These are phyloP conservation scores for Calcarisporium arbuscula DNA, from an alignment of 2,329 filamentous ascomycete genomes.

Conservation along the genomic window DNA sequence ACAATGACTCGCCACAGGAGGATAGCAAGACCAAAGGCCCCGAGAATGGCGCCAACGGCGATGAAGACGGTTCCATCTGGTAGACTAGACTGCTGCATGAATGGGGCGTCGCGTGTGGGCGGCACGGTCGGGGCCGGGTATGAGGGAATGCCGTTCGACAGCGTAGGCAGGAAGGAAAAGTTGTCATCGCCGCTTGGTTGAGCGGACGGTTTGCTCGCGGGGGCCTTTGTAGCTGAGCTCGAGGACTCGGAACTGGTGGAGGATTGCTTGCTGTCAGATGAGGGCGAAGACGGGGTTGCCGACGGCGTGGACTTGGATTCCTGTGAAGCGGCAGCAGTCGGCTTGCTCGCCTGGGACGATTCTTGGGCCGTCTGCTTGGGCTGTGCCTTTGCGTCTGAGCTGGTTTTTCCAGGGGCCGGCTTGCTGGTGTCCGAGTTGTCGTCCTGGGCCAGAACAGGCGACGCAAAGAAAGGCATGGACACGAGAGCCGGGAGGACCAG, in stretches of 20 bases:
- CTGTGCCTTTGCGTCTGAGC: conserved; percentile 6
- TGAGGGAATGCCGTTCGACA: conserved; percentile 40
- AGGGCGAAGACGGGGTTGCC: too few species aligned
- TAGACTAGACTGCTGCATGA: conserved; percentile 78
- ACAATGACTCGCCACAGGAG: conserved; percentile 83
- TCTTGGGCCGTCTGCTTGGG: too few species aligned
- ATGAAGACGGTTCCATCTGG: conserved; percentile 97
- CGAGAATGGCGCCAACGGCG: conserved; percentile 80
- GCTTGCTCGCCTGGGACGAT: too few species aligned
- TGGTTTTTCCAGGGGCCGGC: conserved; percentile 1
- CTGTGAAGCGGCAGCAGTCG: too few species aligned
- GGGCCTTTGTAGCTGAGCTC: too few species aligned
- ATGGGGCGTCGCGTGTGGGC: conserved; percentile 77
- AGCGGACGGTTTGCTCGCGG: too few species aligned
- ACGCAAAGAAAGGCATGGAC: conserved; percentile 21
- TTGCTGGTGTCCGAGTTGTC: conserved; percentile 13
- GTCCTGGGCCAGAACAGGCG: conserved; percentile 26
- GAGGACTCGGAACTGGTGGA: too few species aligned
- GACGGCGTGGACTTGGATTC: too few species aligned
- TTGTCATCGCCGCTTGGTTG: conserved; percentile 13
- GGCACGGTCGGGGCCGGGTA: conserved; percentile 73
- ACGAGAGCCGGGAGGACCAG: conserved; percentile 20
- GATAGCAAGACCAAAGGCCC: conserved; percentile 73
- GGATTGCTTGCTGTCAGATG: too few species aligned
- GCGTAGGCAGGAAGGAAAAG: conserved; percentile 32